Evolutionary conservation across 352 stramenopile genomes (phyloP), one percentile per base, ranked within the genome.

Genomic region (Phytophthora melonis): DNA sequence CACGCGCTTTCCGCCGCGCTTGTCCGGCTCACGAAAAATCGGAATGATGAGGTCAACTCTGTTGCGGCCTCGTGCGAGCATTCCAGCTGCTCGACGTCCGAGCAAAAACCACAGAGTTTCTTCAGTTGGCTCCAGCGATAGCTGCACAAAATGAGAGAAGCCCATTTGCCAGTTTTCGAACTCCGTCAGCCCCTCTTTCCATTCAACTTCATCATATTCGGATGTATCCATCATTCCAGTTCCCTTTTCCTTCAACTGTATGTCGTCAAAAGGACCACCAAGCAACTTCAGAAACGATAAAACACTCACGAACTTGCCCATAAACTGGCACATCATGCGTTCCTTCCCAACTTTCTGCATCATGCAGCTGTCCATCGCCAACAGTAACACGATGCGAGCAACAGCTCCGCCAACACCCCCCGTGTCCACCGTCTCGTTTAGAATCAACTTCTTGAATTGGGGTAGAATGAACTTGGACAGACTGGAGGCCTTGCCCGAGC

Each of bases 331-430:
- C 27, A 41, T 27, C 13, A 16, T 18, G 25, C 16, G 8, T 21
- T 21, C 9, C 54, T 14, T 47, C 6, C 27, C 32, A 11, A 16
- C 54, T 7, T 49, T n/a, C 41, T 49, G 3, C 19, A 50, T 10
- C 34, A 50, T 34, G 13, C 56, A 62, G 6, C 19, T 62, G 56
- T 62, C 56, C 34, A 62, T 52, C 32, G 56, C 56, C 6, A 62
- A 34, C 18, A 62, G 56, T 34, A 62, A 27, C 32, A 62, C 14
- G 30, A 62, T 52, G 16, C 56, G 56, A 62, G 34, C 34, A 5
- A 62, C 56, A n/a, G 50, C 21, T 19, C 52, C 32, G 19, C 56
- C 34, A 16, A 36, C 18, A 3, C 8, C 56, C 9, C 34, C 56
- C 3, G 30, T 52, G 14, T 52, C 56, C 7, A 62, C 32, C 32